A percentile compares a stretch with the other conserved stretches of the same genome.
Evolutionary conservation across 805 yeast genomes (phyloP).

Genomic region (Candida fluviatilis): DNA sequence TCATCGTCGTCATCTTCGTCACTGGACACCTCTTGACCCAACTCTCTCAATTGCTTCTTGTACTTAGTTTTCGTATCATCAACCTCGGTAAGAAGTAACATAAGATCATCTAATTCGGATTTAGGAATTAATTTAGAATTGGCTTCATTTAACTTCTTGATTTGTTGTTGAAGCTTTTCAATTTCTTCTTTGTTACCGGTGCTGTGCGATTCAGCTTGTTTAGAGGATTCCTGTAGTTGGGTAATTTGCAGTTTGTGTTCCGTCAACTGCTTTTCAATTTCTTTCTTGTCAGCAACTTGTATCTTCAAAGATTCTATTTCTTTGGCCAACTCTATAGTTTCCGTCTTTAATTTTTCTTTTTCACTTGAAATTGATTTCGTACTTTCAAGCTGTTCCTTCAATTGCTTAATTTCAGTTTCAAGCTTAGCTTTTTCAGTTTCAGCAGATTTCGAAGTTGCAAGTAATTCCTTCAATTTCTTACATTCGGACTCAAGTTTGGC

Average conservation of each 20-base stretch:
- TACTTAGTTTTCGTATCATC: slow-evolving; percentile 64
- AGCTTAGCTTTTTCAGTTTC: slow-evolving; percentile 7
- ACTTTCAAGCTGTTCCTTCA: not conserved
- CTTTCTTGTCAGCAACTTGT: not conserved
- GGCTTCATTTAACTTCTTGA: slow-evolving; percentile 8
- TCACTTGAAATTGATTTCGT: too few species aligned
- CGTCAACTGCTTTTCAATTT: not conserved
- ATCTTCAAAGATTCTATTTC: slow-evolving; percentile 3
- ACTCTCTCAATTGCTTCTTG: slow-evolving; percentile 44
- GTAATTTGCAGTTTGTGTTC: not conserved
- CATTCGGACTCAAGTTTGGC: not conserved
- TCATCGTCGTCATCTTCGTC: slow-evolving; percentile 70
- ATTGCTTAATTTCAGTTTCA: slow-evolving; percentile 1
- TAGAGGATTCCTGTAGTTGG: not conserved
- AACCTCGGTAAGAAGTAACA: slow-evolving; percentile 71
- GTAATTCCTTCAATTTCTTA: not conserved
- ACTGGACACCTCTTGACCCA: slow-evolving; percentile 63
- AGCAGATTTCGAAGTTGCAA: not conserved
- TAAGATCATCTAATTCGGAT: slow-evolving; percentile 65
- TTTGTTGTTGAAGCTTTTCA: slow-evolving; percentile 2
- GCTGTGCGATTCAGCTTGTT: not conserved
- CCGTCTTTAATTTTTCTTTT: not conserved
- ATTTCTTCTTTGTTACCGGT: slow-evolving; percentile 2
- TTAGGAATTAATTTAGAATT: slow-evolving; percentile 34
- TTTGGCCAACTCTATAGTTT: not conserved